phyloP scores from a whole-genome alignment of 2,329 filamentous ascomycete species.

The Sclerotinia sclerotiorum region DNA sequence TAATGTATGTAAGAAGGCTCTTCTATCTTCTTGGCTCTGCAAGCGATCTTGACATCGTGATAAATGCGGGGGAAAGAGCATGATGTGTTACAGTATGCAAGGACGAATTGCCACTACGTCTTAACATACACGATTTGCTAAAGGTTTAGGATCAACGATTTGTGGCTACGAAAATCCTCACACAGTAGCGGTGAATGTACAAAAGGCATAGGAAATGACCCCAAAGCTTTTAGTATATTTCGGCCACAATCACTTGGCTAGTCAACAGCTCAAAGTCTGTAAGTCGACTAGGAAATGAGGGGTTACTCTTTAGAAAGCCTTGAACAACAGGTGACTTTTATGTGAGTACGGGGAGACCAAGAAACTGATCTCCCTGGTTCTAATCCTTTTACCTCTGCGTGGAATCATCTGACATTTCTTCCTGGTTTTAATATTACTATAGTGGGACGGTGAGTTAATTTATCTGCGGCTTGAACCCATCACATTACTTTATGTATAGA shows the following conservation, averaged over 20 bases:
- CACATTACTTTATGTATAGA: background rate
- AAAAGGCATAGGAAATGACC: background rate
- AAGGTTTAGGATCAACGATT: background rate
- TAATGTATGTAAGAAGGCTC: background rate
- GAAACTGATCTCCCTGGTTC: background rate
- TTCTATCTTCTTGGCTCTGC: background rate
- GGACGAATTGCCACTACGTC: background rate
- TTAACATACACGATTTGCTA: background rate
- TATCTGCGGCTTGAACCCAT: background rate
- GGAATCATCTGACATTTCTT: background rate
- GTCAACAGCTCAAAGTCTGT: background rate
- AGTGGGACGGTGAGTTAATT: background rate
- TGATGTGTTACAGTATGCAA: background rate
- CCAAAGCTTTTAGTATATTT: background rate
- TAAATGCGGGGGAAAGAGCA: background rate
- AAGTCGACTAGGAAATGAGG: background rate
- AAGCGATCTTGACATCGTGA: background rate
- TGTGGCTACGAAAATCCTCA: background rate
- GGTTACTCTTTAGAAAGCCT: background rate
- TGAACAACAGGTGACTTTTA: background rate
- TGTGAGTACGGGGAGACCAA: background rate
- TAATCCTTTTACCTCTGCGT: background rate
- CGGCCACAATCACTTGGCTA: background rate
- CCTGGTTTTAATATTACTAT: background rate
- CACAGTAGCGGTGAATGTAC: background rate